Percentiles rank a stretch among this genome's conserved stretches.
Evolutionary conservation across 306 rosid genomes (phyloP).

Genomic region (Cucurbita pepo): DNA sequence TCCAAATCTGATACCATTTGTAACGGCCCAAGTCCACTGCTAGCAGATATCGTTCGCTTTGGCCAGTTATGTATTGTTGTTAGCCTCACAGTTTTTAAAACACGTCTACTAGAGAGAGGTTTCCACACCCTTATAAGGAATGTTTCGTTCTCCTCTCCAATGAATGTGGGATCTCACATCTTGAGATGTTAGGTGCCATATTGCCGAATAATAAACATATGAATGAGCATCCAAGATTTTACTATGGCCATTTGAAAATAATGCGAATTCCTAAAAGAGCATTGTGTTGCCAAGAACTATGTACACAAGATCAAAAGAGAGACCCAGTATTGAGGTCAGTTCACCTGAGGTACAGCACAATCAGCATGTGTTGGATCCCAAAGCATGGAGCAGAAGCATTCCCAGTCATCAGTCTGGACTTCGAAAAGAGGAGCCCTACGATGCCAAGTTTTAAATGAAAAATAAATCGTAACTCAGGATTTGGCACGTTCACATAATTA

Average conservation of each 20-base stretch:
- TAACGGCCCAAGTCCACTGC: no score
- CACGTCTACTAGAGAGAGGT: no score
- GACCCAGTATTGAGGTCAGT: neutral
- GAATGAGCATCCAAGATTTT: neutral
- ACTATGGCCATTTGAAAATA: neutral
- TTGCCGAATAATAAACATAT: neutral
- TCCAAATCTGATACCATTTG: no score
- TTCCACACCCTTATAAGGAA: no score
- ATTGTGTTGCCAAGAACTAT: neutral
- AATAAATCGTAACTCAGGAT: neutral
- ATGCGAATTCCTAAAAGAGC: neutral
- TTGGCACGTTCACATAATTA: neutral
- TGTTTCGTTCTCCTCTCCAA: no score
- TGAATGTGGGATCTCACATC: no score
- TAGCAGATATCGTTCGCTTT: no score
- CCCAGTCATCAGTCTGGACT: constrained; percentile 40
- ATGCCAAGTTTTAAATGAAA: neutral
- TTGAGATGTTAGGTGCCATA: neutral
- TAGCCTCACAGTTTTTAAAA: no score
- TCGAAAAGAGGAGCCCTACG: constrained; percentile 40
- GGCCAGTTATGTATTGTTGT: no score
- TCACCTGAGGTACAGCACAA: constrained; percentile 42
- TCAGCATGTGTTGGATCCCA: constrained; percentile 41
- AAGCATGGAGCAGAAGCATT: constrained; percentile 33
- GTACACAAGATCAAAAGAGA: neutral